Evolutionary conservation across 2,329 filamentous ascomycete species (phyloP).

Genomic region (Byssoonygena ceratinophila): DNA sequence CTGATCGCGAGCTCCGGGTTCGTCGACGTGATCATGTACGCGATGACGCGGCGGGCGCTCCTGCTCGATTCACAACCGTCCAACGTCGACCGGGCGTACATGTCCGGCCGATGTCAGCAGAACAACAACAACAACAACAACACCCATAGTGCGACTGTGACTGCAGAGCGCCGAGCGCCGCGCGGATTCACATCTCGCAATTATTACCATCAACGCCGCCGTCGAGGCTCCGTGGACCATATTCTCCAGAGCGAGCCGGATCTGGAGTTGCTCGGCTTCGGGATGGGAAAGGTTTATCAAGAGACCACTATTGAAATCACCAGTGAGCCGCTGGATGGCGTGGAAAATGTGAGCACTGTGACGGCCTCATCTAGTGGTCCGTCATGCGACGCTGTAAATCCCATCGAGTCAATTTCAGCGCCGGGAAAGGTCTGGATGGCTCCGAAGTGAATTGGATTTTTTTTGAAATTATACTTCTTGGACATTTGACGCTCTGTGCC

Average conservation of each 20-base stretch:
- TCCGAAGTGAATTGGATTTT: background rate
- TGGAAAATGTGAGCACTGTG: background rate
- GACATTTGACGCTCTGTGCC: too few species aligned
- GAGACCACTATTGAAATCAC: slow-evolving; percentile 38
- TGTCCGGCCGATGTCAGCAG: slow-evolving; percentile 5
- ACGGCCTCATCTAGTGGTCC: background rate
- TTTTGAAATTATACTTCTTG: too few species aligned
- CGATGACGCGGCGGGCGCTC: slow-evolving; percentile 46
- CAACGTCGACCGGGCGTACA: slow-evolving; percentile 26
- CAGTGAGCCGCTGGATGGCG: slow-evolving; percentile 21
- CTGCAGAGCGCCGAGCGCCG: slow-evolving; percentile 9
- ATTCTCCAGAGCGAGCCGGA: slow-evolving; percentile 26
- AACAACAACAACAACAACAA: too few species aligned
- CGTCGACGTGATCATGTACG: slow-evolving; percentile 50
- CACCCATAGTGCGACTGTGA: slow-evolving; percentile 15
- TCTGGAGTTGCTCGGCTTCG: slow-evolving; percentile 23
- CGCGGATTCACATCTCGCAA: slow-evolving; percentile 7
- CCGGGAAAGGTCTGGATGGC: background rate
- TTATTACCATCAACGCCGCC: slow-evolving; percentile 17
- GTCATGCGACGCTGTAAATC: slow-evolving; percentile 2
- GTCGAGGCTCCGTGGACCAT: slow-evolving; percentile 32
- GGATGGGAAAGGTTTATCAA: slow-evolving; percentile 35
- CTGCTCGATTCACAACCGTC: slow-evolving; percentile 42
- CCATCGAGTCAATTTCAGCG: background rate
- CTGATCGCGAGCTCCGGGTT: slow-evolving; percentile 50